Base-by-base conservation (phyloP, 1,284 basidiomycete species). In the Cerioporus squamosus region DNA sequence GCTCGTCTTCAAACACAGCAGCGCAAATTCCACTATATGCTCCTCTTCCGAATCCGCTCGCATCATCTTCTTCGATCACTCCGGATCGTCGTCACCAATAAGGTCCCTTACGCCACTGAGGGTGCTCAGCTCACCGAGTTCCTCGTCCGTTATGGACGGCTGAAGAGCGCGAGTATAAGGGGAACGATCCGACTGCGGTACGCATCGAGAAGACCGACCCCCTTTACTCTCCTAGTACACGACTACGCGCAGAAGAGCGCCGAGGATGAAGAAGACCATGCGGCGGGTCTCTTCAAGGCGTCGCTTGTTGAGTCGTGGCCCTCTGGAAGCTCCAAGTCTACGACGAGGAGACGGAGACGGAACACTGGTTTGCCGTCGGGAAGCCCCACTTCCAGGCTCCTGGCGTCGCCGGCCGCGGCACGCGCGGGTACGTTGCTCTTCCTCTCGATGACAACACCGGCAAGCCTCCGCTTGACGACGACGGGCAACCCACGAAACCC, bases 381-480 rank as follows among this genome's bases (percentile, higher is more conserved):
- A 50, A 51, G 33, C 59, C 59, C 6, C 33, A 56, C 43, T 56
- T 60, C 59, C 36, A 43, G 9, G 54, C 54, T 20, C 22, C 31
- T 2, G 54, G 55, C 3, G 47, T 53, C 1, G 42, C 43, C 3
- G 49, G 59, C 0, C 51, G 59, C n/a, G 47, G 40, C 2, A 60
- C 59, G n/a, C 54, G 47, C 6, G 55, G 59, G 7, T 57, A 51
- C 29, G 53, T 62, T 3, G 66, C 66, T 0, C 59, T 59, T 5
- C 29, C n/a, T 7, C 9, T 53, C 23, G 10, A 22, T 10, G 42
- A 43, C 2, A 31, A 33, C 2, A n/a, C n/a, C n/a, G n/a, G n/a
- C n/a, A n/a, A n/a, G n/a, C n/a, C n/a, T n/a, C n/a, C n/a, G n/a
- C n/a, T n/a, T n/a, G 10, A 22, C n/a, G 42, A 43, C 2, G 36